A percentile compares a stretch with the other conserved stretches of the same genome.
phyloP scores from a whole-genome alignment of 371 early-diverging fungal genomes.

The Mucor indicus region DNA sequence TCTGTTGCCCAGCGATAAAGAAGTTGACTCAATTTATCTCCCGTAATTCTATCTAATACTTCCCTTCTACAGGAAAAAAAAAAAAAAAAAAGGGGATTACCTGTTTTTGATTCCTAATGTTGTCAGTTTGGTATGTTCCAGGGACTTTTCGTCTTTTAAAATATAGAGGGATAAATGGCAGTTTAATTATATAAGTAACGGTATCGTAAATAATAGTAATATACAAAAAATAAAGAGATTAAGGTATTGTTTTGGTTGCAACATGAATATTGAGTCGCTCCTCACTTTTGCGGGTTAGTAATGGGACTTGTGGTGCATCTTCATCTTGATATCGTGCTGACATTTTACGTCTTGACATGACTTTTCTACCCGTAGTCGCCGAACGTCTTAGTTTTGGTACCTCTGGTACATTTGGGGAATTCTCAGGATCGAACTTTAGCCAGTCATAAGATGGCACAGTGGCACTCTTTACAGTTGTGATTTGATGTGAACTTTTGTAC shows the following conservation, averaged over 20 bases:
- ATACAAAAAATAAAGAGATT: background rate
- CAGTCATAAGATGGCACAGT: conserved; percentile 30
- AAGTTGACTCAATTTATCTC: too few relatives aligned
- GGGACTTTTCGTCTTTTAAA: too few relatives aligned
- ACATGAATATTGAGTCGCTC: too few relatives aligned
- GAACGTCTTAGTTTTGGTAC: conserved; percentile 20
- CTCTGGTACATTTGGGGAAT: background rate
- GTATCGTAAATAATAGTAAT: background rate
- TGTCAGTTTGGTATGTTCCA: too few relatives aligned
- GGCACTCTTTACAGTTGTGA: conserved; percentile 24
- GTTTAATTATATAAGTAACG: too few relatives aligned
- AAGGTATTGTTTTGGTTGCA: background rate
- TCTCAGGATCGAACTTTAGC: conserved; percentile 26
- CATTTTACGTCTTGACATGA: conserved; percentile 8
- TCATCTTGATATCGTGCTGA: background rate
- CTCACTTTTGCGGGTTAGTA: background rate
- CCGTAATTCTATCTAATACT: too few relatives aligned
- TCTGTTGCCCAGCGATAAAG: too few relatives aligned
- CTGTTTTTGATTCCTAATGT: too few relatives aligned
- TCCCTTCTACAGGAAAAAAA: too few relatives aligned
- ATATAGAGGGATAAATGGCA: too few relatives aligned
- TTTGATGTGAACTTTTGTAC: background rate
- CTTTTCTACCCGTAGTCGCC: conserved; percentile 23
- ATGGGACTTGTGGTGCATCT: background rate
- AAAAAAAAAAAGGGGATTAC: too few relatives aligned